Percentiles rank a stretch among this genome's conserved stretches.
Evolutionary conservation across 768 basidiomycete species (phyloP).

Genomic region (Serendipita sp.): DNA sequence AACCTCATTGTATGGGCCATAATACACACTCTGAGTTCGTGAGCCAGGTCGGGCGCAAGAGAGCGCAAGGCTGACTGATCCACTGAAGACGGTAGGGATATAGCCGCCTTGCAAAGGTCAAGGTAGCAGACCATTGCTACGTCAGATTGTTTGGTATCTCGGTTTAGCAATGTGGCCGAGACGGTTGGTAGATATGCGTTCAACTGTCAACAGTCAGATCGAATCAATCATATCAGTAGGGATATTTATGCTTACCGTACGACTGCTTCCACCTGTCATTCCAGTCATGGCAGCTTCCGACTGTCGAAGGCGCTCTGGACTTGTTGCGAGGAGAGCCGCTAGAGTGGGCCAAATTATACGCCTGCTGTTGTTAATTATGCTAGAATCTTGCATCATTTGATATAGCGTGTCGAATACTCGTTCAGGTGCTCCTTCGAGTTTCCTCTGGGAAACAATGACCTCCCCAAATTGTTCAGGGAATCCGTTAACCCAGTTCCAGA

Average conservation of each 20-base stretch:
- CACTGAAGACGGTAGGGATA: slow-evolving; percentile 31
- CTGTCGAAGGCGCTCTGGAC: slow-evolving; percentile 56
- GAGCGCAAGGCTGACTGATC: slow-evolving; percentile 44
- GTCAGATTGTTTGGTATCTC: slow-evolving; percentile 43
- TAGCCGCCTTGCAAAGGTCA: slow-evolving; percentile 62
- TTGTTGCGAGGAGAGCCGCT: slow-evolving; percentile 54
- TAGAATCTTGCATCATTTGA: slow-evolving; percentile 26
- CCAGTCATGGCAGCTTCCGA: slow-evolving; percentile 19
- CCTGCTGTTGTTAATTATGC: slow-evolving; percentile 23
- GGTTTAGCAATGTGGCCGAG: slow-evolving; percentile 20
- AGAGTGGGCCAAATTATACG: slow-evolving; percentile 66
- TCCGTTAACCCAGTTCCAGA: slow-evolving; percentile 83
- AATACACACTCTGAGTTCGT: slow-evolving; percentile 57
- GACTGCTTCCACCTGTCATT: not conserved
- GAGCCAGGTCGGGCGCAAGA: slow-evolving; percentile 55
- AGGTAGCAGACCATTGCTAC: slow-evolving; percentile 55
- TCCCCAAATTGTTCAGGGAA: slow-evolving; percentile 69
- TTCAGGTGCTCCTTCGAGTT: slow-evolving; percentile 68
- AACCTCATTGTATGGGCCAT: slow-evolving; percentile 13
- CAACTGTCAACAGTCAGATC: not conserved
- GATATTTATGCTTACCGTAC: not conserved
- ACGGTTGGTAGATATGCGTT: not conserved
- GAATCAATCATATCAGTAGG: not conserved
- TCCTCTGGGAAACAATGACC: slow-evolving; percentile 41
- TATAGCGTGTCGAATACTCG: slow-evolving; percentile 71